A percentile compares a stretch with the other conserved stretches of the same genome.
Conservation (phyloP, 2,329 filamentous ascomycete genomes). For the Paecilomyces formosus region DNA sequence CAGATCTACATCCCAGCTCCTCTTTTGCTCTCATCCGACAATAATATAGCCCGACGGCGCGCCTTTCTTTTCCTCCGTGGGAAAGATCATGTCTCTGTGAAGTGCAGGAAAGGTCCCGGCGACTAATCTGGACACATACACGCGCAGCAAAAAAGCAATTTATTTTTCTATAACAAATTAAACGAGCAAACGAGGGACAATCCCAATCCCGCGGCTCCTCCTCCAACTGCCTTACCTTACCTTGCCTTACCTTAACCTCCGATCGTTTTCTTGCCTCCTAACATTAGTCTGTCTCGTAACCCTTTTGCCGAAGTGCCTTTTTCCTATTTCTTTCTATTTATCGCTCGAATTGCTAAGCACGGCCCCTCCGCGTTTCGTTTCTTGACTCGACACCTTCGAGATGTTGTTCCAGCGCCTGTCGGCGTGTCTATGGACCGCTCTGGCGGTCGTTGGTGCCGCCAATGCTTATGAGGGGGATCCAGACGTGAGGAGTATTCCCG, state of each 20-base stretch:
- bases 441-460: constrained; percentile 21
- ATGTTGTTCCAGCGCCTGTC: constrained; percentile 29
- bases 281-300: not conserved
- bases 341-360: not conserved
- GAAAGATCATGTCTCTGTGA: constrained; percentile 33
- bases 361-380: not conserved
- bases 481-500: constrained; percentile 59
- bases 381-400: not conserved
- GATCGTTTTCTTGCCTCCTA: not conserved
- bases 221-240: not conserved
- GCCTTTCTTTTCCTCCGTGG: constrained; percentile 1
- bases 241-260: not conserved
- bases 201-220: no score
- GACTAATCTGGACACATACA: not conserved
- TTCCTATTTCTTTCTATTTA: not conserved
- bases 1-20: constrained; percentile 1
- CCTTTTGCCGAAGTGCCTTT: not conserved
- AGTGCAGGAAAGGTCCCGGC: not conserved
- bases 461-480: constrained; percentile 42
- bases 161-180: not conserved
- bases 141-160: not conserved
- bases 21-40: not conserved
- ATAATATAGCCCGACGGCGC: not conserved
- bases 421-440: constrained; percentile 25
- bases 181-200: not conserved